Evolutionary conservation across 2,329 filamentous ascomycete genomes (phyloP), one percentile per base, ranked within the genome.

Genomic region (Colletotrichum sp.): DNA sequence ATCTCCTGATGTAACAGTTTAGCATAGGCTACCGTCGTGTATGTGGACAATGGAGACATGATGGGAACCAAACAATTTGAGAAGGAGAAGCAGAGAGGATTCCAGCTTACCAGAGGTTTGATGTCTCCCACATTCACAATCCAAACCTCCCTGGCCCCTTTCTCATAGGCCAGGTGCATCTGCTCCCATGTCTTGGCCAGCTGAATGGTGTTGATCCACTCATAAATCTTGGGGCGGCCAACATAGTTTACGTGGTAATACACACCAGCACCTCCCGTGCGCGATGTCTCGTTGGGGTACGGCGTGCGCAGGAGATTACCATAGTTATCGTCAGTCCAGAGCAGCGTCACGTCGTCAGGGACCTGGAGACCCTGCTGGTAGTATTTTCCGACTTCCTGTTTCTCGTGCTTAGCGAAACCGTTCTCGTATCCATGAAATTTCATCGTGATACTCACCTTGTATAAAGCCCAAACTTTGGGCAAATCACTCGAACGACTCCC

Each of bases 141-240:
- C 92, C 91, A 93, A 62, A 93, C 91, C 68, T 86, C 87, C 67
- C 85, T 86, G 26, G 89, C 90, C 8, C 87, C 84, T 34, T 89
- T 85, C 32, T 90, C 87, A 75, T 92, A 89, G 3, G 92, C 90
- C 7, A 93, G 87, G 78, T 90, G 88, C 89, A 94, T 91, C 83
- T 94, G 89, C 80, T 93, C 90, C 83, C 91, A 92, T 0, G 91
- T 92, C 83, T 93, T 93, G 79, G 91, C 89, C 24, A 93, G 84
- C 76, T 92, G 90, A 63, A 93, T 91, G 0, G 91, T 94, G 80
- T 94, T 93, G 80, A 94, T 92, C 87, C 90, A 92, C 78, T 90
- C 92, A 82, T 90, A 91, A 82, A 89, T 87, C 59, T 91, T 87
- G 16, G 91, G 89, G 62, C 89, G 89, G 15, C 92, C 91, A 26